These are phyloP conservation scores for Saturnispora silvae DNA, from an alignment of 805 yeast genomes.

Conservation along the genomic window DNA sequence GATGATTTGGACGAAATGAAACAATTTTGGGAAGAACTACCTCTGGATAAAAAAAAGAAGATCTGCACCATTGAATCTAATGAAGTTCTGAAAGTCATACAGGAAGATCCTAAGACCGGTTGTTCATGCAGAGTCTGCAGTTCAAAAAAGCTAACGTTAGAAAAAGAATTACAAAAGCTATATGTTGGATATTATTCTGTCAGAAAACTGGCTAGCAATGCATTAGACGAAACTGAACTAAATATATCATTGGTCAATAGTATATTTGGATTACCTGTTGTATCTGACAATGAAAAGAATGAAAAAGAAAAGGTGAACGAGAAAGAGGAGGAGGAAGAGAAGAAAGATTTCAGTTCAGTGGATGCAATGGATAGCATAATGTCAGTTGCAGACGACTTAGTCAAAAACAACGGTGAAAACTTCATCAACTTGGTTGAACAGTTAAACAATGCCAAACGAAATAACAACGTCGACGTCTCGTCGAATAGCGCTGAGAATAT, in stretches of 20 bases:
- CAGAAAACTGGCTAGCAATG: constrained; percentile 23
- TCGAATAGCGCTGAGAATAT: neutral
- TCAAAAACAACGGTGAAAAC: constrained; percentile 66
- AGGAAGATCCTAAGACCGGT: constrained; percentile 41
- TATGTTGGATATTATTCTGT: constrained; percentile 58
- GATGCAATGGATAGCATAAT: no score
- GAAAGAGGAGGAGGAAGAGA: neutral
- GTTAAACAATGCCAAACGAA: constrained; percentile 37
- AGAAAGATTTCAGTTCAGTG: constrained; percentile 1
- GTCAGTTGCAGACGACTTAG: constrained; percentile 67
- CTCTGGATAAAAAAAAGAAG: constrained; percentile 47
- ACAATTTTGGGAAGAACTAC: constrained; percentile 57
- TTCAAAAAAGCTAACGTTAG: constrained; percentile 57
- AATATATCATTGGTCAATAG: constrained; percentile 20
- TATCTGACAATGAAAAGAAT: neutral
- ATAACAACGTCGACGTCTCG: constrained; percentile 17
- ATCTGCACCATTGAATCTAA: constrained; percentile 59
- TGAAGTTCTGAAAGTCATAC: constrained; percentile 55
- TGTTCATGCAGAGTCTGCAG: constrained; percentile 78
- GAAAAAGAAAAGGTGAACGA: neutral
- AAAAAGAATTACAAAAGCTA: constrained; percentile 63
- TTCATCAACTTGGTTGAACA: constrained; percentile 75
- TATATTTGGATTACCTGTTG: constrained; percentile 20
- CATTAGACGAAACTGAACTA: constrained; percentile 28
- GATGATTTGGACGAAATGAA: constrained; percentile 44